Percentiles rank a stretch among this genome's conserved stretches.
These are phyloP conservation scores for Nephelium lappaceum DNA, from an alignment of 345 rosid genomes.

Conservation along the genomic window DNA sequence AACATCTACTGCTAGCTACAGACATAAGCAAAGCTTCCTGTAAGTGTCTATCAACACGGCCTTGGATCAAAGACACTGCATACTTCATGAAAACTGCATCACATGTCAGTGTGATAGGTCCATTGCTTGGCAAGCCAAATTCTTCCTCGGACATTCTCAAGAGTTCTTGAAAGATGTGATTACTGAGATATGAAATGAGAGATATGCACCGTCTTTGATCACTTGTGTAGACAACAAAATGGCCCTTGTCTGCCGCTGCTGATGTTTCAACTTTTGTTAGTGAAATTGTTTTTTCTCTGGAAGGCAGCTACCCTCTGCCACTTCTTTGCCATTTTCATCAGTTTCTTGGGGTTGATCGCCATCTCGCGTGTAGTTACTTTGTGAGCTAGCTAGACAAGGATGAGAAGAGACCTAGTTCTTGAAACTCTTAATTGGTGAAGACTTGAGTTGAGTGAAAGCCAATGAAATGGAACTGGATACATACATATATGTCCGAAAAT, in stretches of 20 bases:
- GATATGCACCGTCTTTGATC: background rate
- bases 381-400: background rate
- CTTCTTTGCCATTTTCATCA: background rate
- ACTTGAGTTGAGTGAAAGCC: slow-evolving; percentile 1
- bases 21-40: background rate
- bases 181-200: background rate
- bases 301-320: background rate
- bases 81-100: background rate
- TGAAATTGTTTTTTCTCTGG: background rate
- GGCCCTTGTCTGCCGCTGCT: background rate
- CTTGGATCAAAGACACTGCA: background rate
- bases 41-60: background rate
- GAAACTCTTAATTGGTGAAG: background rate
- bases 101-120: background rate
- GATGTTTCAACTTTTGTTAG: background rate
- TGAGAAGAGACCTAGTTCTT: background rate
- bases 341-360: background rate
- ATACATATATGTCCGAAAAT: background rate
- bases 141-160: background rate
- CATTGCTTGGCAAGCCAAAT: background rate
- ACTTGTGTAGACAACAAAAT: background rate
- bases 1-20: background rate
- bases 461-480: background rate
- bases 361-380: background rate
- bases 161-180: background rate